Conservation (phyloP, 805 yeast species). For the Cyberlindnera nakhonratchasimensis region DNA sequence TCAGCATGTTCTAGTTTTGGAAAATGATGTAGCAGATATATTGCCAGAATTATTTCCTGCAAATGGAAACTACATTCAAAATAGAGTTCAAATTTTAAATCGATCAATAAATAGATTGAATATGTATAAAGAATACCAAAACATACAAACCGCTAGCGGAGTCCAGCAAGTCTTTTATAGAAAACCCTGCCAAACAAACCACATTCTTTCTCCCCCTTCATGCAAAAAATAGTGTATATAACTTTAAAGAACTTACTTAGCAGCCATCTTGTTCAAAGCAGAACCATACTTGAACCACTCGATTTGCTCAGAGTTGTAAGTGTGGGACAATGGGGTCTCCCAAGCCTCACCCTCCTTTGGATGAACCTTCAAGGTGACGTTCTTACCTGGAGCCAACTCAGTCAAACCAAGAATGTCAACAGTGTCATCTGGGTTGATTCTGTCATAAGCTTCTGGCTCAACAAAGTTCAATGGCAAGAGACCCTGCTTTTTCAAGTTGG, state of each 20-base stretch:
- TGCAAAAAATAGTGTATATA: background rate
- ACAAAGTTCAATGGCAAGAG: conserved; percentile 94
- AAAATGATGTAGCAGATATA: too few relatives aligned
- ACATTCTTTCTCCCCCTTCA: background rate
- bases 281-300: conserved; percentile 99
- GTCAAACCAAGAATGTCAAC: conserved; percentile 83
- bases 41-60: too few relatives aligned
- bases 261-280: conserved; percentile 94
- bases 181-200: background rate
- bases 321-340: conserved; percentile 91
- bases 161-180: background rate
- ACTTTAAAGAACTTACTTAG: conserved; percentile 15
- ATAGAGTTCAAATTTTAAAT: too few relatives aligned
- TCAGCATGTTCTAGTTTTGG: background rate
- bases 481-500: conserved; percentile 97
- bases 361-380: conserved; percentile 71
- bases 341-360: conserved; percentile 75
- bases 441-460: conserved; percentile 88
- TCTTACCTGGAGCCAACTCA: conserved; percentile 89
- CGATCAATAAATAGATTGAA: conserved; percentile 6
- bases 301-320: conserved; percentile 94
- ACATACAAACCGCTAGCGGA: conserved; percentile 2
- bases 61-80: too few relatives aligned
- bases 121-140: conserved; percentile 4
- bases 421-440: conserved; percentile 85